Percentiles rank a stretch among this genome's conserved stretches.
Evolutionary conservation across 108 stramenopile genomes (phyloP).

Genomic region (Fragilariopsis cylindrus): DNA sequence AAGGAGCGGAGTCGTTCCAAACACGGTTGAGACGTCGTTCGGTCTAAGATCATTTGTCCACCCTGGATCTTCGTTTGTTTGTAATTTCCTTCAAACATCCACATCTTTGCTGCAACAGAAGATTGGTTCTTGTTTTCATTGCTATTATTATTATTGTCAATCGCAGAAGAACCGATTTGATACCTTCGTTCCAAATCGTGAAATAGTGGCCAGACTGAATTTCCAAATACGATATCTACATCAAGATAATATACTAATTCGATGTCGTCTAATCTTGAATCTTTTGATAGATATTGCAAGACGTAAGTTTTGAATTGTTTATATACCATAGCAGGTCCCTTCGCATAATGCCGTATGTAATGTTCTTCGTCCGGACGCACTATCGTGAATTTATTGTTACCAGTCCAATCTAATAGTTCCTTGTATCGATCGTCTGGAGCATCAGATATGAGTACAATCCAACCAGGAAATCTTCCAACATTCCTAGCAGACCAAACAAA

Average conservation of each 20-base stretch:
- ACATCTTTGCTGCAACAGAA: conserved; percentile 6
- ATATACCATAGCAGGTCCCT: conserved; percentile 13
- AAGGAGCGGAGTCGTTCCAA: conserved; percentile 3
- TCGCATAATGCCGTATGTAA: neutral
- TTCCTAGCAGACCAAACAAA: conserved; percentile 23
- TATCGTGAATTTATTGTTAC: neutral
- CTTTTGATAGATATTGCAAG: conserved; percentile 11
- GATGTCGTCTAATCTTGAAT: neutral
- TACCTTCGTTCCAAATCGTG: conserved; percentile 12
- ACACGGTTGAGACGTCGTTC: conserved; percentile 11
- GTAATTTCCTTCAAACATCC: conserved; percentile 14
- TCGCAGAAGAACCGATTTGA: conserved; percentile 1
- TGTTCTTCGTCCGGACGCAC: neutral
- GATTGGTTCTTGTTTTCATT: neutral
- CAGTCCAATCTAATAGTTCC: neutral
- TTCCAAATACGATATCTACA: conserved; percentile 18
- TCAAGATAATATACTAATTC: conserved; percentile 23
- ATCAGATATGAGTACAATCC: conserved; percentile 7
- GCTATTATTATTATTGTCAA: neutral
- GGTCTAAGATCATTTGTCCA: conserved; percentile 18
- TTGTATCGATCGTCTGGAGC: neutral
- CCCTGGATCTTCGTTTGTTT: neutral
- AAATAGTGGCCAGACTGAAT: neutral
- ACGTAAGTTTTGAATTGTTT: conserved; percentile 27
- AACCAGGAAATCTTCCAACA: neutral